phyloP scores from a whole-genome alignment of 768 basidiomycete species.

The Kwoniella sp. region DNA sequence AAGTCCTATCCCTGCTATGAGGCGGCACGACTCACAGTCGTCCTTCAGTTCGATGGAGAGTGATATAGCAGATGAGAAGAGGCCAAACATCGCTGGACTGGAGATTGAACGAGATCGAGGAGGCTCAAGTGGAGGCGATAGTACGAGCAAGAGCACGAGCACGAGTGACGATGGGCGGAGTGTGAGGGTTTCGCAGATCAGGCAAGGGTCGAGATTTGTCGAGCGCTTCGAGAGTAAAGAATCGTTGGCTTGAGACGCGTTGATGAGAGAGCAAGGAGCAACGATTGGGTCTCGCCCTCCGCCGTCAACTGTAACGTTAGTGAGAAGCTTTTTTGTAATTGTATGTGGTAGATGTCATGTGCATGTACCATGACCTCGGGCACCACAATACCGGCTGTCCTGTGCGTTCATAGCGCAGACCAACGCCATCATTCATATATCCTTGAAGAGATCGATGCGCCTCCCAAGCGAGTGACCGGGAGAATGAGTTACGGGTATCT shows the following conservation, averaged over 20 bases:
- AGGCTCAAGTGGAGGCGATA: conserved; percentile 13
- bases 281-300: too few relatives aligned
- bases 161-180: conserved; percentile 5
- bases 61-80: neutral
- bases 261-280: conserved; percentile 1
- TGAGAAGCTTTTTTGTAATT: too few relatives aligned
- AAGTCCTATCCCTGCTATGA: neutral
- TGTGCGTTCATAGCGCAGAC: too few relatives aligned
- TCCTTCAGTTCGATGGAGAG: neutral
- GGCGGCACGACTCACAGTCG: neutral
- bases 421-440: too few relatives aligned
- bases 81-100: neutral
- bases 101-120: neutral
- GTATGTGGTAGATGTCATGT: too few relatives aligned
- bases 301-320: too few relatives aligned
- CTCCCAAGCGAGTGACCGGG: too few relatives aligned
- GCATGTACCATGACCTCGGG: too few relatives aligned
- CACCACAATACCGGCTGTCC: too few relatives aligned
- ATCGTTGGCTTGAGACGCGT: neutral
- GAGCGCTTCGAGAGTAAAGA: conserved; percentile 24
- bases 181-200: conserved; percentile 17
- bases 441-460: too few relatives aligned
- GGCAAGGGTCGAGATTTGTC: conserved; percentile 21
- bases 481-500: too few relatives aligned
- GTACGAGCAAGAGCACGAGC: neutral